Percentiles rank a stretch among this genome's conserved stretches.
Evolutionary conservation across 2,329 filamentous ascomycete species (phyloP).

Genomic region (Penicillium polonicum): DNA sequence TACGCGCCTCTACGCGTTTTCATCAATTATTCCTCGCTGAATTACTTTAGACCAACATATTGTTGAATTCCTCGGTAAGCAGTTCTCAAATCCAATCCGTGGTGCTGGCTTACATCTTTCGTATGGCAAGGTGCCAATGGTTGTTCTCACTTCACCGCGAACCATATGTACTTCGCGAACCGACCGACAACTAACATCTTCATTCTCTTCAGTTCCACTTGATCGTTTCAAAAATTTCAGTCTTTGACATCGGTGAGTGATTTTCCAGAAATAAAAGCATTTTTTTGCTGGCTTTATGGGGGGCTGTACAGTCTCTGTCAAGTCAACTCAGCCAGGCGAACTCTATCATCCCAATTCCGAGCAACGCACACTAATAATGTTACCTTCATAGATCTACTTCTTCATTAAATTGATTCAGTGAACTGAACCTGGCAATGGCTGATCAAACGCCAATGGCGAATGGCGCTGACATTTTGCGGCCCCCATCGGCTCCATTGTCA

Average conservation of each 20-base stretch:
- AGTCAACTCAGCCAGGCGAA: not conserved
- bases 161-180: not conserved
- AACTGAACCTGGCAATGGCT: not conserved
- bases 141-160: not conserved
- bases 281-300: not conserved
- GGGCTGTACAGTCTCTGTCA: not conserved
- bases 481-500: not conserved
- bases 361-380: not conserved
- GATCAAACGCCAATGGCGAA: not conserved
- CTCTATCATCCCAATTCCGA: not conserved
- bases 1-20: not conserved
- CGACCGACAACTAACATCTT: not conserved
- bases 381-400: not conserved
- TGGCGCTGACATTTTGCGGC: not conserved
- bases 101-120: not conserved
- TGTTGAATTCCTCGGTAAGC: not conserved
- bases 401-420: not conserved
- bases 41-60: not conserved
- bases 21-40: not conserved
- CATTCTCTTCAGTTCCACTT: not conserved
- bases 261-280: not conserved
- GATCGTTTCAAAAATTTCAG: not conserved
- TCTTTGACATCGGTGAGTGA: not conserved
- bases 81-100: not conserved
- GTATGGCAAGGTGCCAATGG: not conserved